Conservation (phyloP, 2,329 filamentous ascomycete species). For the Aspergillus sp. region DNA sequence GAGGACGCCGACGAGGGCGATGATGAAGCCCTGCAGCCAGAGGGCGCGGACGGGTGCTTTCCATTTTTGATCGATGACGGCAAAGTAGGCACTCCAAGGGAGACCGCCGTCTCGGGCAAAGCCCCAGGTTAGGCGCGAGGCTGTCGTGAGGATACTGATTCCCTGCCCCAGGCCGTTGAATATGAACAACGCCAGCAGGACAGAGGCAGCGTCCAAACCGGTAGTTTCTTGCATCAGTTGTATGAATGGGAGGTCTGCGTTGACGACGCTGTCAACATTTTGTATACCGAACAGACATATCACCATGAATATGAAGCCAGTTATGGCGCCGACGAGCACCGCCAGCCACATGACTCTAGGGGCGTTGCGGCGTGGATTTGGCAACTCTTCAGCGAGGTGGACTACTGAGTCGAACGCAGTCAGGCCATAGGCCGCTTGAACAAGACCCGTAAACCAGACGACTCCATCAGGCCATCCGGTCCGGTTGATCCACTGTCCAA, state of each 20-base stretch:
- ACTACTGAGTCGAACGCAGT: constrained; percentile 64
- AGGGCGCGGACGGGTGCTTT: constrained; percentile 58
- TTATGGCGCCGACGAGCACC: constrained; percentile 54
- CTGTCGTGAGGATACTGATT: constrained; percentile 56
- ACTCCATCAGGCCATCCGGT: constrained; percentile 61
- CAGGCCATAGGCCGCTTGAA: constrained; percentile 61
- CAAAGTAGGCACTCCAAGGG: constrained; percentile 52
- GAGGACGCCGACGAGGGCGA: constrained; percentile 57
- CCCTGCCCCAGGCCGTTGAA: constrained; percentile 61
- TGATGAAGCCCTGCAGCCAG: constrained; percentile 56
- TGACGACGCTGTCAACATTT: constrained; percentile 47
- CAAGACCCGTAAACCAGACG: constrained; percentile 62
- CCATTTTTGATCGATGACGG: constrained; percentile 54
- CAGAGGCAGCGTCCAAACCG: constrained; percentile 49
- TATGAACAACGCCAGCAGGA: constrained; percentile 60
- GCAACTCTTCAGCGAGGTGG: constrained; percentile 63
- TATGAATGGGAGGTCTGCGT: constrained; percentile 55
- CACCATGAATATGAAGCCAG: constrained; percentile 58
- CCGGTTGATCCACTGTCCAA: constrained; percentile 56
- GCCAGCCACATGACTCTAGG: constrained; percentile 59
- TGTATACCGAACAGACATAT: constrained; percentile 59
- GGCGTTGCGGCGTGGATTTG: constrained; percentile 55
- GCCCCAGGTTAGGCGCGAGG: constrained; percentile 59
- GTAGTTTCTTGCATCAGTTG: constrained; percentile 50
- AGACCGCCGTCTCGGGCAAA: constrained; percentile 59